Evolutionary conservation across 2,329 filamentous ascomycete genomes (phyloP), one percentile per base, ranked within the genome.

Genomic region (Sclerotinia spermophila): DNA sequence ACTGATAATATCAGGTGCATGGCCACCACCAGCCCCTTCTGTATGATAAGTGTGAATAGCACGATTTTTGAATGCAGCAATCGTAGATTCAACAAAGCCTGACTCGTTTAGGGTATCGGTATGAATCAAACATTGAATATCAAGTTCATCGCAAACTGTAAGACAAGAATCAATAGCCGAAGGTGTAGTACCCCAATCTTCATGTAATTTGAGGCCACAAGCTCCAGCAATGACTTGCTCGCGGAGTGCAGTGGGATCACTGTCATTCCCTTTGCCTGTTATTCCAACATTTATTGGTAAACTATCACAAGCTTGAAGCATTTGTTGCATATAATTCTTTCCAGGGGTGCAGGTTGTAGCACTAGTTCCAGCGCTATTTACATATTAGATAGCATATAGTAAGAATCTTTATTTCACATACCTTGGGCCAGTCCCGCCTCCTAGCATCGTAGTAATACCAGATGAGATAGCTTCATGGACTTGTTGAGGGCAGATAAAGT

Each of bases 21-120:
- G 95, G 5, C 95, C 95, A 74, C 95, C 95, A 55, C 95, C 95
- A 2, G 95, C 95, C 55, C 95, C 95, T 83, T 98, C 95, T 44
- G 94, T 97, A 82, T 98, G 95, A 81, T 98, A 98, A 1, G 95
- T 97, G 82, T 98, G 95, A 77, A 98, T 97, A 1, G 93, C 92
- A 72, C 95, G 90, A 78, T 89, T 85, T 79, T 93, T 93, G 85
- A 98, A 91, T 4, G 94, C 90, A n/a, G 84, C 87, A 73, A 97
- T 89, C 3, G 94, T 97, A 71, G 92, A 91, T 80, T 97, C 95
- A 66, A 98, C 95, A 78, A 97, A 98, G n/a, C 95, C 95, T 27
- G 92, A 95, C 81, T 98, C 95, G 81, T 98, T 98, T 72, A 98
- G 87, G 0, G 95, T 97, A 80, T 98, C 95, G 0, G 94, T 97